phyloP scores from a whole-genome alignment of 495 filamentous ascomycete genomes.

The Lophiostoma macrostomum region DNA sequence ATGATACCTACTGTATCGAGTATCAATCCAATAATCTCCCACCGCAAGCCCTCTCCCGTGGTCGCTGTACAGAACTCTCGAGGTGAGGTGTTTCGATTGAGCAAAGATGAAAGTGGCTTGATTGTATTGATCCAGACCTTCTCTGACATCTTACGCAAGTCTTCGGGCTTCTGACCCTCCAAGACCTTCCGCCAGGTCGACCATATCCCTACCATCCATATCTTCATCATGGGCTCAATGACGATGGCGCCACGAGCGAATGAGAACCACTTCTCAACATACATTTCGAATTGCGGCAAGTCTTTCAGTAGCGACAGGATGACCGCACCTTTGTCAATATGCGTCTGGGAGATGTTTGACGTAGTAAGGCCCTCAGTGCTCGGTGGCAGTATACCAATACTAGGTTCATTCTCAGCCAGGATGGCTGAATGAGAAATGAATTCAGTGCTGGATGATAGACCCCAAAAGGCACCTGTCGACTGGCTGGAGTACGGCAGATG shows the following conservation, averaged over 20 bases:
- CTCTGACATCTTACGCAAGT: conserved; percentile 33
- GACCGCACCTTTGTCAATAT: conserved; percentile 36
- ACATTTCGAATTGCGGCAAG: conserved; percentile 32
- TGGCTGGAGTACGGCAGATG: neutral
- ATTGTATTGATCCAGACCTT: conserved; percentile 38
- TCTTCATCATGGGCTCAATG: conserved; percentile 36
- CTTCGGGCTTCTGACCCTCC: conserved; percentile 24
- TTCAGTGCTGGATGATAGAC: neutral
- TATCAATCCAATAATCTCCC: conserved; percentile 57
- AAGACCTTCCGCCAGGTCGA: conserved; percentile 31
- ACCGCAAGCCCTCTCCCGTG: conserved; percentile 54
- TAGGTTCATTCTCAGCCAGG: conserved; percentile 22
- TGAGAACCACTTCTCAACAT: conserved; percentile 37
- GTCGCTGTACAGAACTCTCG: conserved; percentile 38
- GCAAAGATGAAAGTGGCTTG: conserved; percentile 18
- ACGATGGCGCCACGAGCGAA: conserved; percentile 35
- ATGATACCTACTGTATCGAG: conserved; percentile 50
- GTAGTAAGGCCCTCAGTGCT: neutral
- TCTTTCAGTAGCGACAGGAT: conserved; percentile 37
- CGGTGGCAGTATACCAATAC: conserved; percentile 20
- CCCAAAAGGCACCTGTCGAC: neutral
- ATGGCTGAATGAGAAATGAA: conserved; percentile 27
- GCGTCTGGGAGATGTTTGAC: conserved; percentile 2
- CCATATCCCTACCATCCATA: conserved; percentile 39
- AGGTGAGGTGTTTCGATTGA: conserved; percentile 34